phyloP scores from a whole-genome alignment of 2,329 filamentous ascomycete genomes.

The Pestalotiopsis sp. region DNA sequence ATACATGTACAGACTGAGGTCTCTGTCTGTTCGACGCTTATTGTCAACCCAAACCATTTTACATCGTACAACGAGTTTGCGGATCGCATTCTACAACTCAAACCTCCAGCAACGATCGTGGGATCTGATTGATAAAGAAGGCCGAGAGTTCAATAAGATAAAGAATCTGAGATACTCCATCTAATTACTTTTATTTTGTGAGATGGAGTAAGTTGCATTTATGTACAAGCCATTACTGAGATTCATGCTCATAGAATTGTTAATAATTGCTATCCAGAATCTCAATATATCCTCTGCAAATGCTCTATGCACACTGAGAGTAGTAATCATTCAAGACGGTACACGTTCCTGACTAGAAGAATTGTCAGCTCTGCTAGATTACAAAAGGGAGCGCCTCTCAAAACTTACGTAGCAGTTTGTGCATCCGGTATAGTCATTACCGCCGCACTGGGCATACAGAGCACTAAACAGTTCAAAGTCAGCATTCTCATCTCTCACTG shows the following conservation, averaged over 20 bases:
- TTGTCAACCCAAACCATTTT: too few species aligned
- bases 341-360: neutral
- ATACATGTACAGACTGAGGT: too few species aligned
- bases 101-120: too few species aligned
- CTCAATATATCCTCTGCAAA: neutral
- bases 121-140: too few species aligned
- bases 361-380: neutral
- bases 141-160: neutral
- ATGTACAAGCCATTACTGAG: too few species aligned
- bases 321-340: slow-evolving; percentile 7
- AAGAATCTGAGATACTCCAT: neutral
- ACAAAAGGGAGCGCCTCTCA: neutral
- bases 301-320: slow-evolving; percentile 6
- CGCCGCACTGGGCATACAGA: slow-evolving; percentile 9
- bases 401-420: slow-evolving; percentile 8
- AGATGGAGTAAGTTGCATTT: too few species aligned
- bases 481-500: neutral
- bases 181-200: too few species aligned
- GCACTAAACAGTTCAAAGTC: neutral
- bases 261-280: neutral
- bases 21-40: too few species aligned
- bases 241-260: neutral
- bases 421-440: slow-evolving; percentile 10
- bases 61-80: too few species aligned
- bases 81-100: too few species aligned